Evolutionary conservation across 208 protist species (phyloP).

Genomic region (Leishmania aethiopica): DNA sequence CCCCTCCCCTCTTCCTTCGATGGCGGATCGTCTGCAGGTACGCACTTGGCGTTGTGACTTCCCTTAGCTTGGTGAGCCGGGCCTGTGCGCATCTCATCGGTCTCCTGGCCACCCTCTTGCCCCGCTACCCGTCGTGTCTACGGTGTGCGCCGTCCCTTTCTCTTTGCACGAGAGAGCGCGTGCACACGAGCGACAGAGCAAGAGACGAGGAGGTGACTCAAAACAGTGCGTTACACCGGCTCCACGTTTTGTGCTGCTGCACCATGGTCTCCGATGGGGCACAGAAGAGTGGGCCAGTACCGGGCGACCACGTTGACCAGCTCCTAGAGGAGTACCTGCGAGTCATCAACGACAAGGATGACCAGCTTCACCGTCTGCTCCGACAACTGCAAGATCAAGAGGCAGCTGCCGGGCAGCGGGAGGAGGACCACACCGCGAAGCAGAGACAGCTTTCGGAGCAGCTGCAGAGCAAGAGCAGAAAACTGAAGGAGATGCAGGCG

Average conservation of each 20-base stretch:
- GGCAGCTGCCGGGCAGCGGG: conserved; percentile 27
- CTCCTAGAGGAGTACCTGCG: conserved; percentile 88
- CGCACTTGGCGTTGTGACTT: not conserved
- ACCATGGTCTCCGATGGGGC: conserved; percentile 21
- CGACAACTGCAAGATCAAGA: conserved; percentile 52
- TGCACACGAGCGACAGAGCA: not conserved
- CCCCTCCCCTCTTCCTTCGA: not conserved
- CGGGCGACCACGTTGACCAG: conserved; percentile 49
- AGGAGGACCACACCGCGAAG: conserved; percentile 32
- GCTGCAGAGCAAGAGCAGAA: conserved; percentile 27
- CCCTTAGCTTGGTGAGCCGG: not conserved
- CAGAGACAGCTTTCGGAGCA: conserved; percentile 18
- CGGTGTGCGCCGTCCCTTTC: not conserved
- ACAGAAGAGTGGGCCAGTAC: conserved; percentile 2
- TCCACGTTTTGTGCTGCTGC: not conserved
- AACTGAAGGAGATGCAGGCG: conserved; percentile 31
- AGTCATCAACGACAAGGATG: conserved; percentile 89
- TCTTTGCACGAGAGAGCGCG: no score
- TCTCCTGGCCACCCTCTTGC: not conserved
- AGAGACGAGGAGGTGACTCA: not conserved
- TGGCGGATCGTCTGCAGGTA: not conserved
- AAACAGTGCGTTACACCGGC: not conserved
- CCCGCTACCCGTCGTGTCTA: not conserved
- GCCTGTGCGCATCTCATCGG: not conserved
- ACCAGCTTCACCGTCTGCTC: conserved; percentile 65